Evolutionary conservation across 257 asterid genomes (phyloP), one percentile per base, ranked within the genome.

Genomic region (Primulina eburnea): DNA sequence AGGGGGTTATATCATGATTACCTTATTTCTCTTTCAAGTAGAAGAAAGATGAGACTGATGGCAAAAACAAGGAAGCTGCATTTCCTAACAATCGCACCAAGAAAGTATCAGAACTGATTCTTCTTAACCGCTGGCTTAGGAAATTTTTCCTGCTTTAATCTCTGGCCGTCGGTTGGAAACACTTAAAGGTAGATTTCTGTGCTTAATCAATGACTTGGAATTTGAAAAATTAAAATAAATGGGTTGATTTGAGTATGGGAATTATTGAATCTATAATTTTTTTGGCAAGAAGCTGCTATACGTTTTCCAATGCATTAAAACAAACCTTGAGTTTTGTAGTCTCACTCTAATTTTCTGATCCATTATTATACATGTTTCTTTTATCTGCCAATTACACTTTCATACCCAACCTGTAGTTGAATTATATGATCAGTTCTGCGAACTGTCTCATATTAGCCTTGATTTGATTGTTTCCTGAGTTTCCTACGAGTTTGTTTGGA

Each of bases 1-100:
- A 77, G 83, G 62, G 95, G 92, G 35, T 50, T 81, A 6, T 70
- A 82, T 76, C 95, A 74, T 30, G 84, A 85, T 74, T 76, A 82
- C 76, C 75, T 71, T 80, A 83, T 87, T 38, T 88, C 92, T 60
- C 69, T 65, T 77, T 85, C 95, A 16, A 87, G 97, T 55, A 94
- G 91, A 91, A 94, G 67, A 88, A 86, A 32, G 97, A 94, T 65
- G 97, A 90, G 67, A 38, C 38, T 68, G 82, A 70, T 76, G 67
- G 64, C 65, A 76, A 64, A 38, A 32, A 52, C 21, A 79, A 67
- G 80, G 71, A 71, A 43, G 74, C 79, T 57, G 56, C 56, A 1
- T 62, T 70, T 32, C 52, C 61, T 17, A 70, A 43, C 37, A 47
- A 30, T 21, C 29, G 70, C 63, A 47, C 47, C 50, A 71, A 70